Conservation (phyloP, 192 early-diverging fungal genomes). For the Coemansia aciculifera region DNA sequence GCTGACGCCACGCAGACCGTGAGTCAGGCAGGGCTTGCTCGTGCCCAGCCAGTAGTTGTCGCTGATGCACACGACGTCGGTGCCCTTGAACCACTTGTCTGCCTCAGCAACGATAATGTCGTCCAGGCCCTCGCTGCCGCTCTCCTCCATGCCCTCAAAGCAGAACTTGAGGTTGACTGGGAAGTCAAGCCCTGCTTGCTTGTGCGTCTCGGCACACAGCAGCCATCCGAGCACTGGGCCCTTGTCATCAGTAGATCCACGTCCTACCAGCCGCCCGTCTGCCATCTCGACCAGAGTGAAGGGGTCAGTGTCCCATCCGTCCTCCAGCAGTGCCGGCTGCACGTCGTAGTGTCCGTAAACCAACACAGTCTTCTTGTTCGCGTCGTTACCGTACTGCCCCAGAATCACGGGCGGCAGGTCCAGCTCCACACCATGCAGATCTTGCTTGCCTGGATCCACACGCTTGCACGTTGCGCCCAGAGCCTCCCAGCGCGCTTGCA, state of each 20-base stretch:
- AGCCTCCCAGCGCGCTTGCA: conserved; percentile 69
- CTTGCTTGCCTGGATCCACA: conserved; percentile 79
- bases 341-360: conserved; percentile 99
- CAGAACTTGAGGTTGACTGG: conserved; percentile 96
- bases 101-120: conserved; percentile 85
- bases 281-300: conserved; percentile 85
- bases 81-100: conserved; percentile 83
- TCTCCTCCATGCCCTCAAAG: conserved; percentile 94
- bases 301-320: conserved; percentile 92
- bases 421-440: conserved; percentile 73
- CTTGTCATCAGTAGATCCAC: conserved; percentile 97
- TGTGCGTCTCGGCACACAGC: conserved; percentile 92
- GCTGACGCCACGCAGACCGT: conserved; percentile 85
- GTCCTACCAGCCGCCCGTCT: conserved; percentile 81
- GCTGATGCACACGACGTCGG: conserved; percentile 94
- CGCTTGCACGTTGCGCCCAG: conserved; percentile 66
- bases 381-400: conserved; percentile 86
- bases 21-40: conserved; percentile 95
- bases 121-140: conserved; percentile 94
- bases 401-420: conserved; percentile 91
- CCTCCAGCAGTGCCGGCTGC: conserved; percentile 83
- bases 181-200: conserved; percentile 83
- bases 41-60: conserved; percentile 99
- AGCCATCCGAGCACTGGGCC: conserved; percentile 97
- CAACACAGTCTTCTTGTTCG: conserved; percentile 91